These are phyloP conservation scores for Sphaceloma murrayae DNA, from an alignment of 2,329 filamentous ascomycete genomes.

Conservation along the genomic window DNA sequence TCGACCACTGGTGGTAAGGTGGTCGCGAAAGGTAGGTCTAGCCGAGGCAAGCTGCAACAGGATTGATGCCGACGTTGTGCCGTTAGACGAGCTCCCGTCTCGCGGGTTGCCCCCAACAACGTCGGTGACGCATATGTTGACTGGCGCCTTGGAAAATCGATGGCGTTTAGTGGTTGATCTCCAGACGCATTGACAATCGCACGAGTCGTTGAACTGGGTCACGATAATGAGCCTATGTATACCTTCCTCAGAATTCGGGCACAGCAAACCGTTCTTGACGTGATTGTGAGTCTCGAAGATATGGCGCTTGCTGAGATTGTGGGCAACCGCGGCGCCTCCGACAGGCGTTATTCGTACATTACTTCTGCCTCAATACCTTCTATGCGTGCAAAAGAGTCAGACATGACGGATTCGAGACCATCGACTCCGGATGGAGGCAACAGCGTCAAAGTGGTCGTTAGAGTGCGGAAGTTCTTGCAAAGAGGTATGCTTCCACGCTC, in stretches of 20 bases:
- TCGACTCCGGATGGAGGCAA: constrained; percentile 33
- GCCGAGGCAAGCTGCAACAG: too few relatives aligned
- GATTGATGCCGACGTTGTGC: too few relatives aligned
- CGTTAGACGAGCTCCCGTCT: too few relatives aligned
- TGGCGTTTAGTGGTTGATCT: constrained; percentile 8
- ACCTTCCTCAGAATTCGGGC: constrained; percentile 12
- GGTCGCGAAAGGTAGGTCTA: too few relatives aligned
- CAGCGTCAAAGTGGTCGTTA: constrained; percentile 44
- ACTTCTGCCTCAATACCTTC: constrained; percentile 34
- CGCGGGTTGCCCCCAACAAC: constrained; percentile 5
- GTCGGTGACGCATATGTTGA: constrained; percentile 8
- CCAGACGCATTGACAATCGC: constrained; percentile 8
- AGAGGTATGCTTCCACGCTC: constrained; percentile 30
- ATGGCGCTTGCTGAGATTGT: constrained; percentile 19
- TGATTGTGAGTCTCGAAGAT: constrained; percentile 14
- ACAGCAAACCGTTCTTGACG: constrained; percentile 15
- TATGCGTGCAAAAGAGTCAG: constrained; percentile 31
- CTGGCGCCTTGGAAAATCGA: background rate
- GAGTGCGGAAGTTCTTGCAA: constrained; percentile 39
- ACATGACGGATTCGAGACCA: constrained; percentile 22
- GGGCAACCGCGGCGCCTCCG: constrained; percentile 22
- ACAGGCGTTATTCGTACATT: constrained; percentile 21
- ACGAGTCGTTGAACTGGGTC: constrained; percentile 13
- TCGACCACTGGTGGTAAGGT: too few relatives aligned
- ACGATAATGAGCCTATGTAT: constrained; percentile 14